Conservation (phyloP, 179 eudicot genomes). For the Heliamphora pulchella region DNA sequence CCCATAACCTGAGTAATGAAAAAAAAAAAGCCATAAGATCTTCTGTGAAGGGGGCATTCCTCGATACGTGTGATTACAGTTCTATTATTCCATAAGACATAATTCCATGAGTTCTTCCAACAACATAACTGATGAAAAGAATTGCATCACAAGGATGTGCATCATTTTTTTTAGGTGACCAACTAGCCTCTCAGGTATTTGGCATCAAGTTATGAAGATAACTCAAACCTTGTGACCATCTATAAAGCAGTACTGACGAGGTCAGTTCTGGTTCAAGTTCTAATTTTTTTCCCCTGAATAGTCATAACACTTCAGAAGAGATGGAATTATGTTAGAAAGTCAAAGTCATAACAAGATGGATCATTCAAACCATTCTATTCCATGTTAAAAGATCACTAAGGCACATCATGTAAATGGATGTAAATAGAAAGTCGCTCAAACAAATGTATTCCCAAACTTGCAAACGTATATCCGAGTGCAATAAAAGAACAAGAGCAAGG, state of each 20-base stretch:
- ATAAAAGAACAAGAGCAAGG: too few species aligned
- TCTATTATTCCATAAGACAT: neutral
- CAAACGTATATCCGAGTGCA: too few species aligned
- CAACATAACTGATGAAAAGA: neutral
- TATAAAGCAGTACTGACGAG: neutral
- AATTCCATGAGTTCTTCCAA: neutral
- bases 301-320: neutral
- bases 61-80: neutral
- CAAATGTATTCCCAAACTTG: too few species aligned
- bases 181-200: neutral
- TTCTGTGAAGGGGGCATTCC: neutral
- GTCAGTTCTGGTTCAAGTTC: neutral
- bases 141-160: neutral
- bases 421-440: too few species aligned
- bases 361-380: too few species aligned
- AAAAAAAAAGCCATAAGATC: neutral
- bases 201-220: neutral
- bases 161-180: neutral
- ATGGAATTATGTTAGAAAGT: neutral
- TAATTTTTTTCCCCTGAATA: neutral
- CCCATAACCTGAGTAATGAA: conserved; percentile 68
- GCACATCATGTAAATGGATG: too few species aligned
- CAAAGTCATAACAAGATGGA: too few species aligned
- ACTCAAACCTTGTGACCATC: neutral
- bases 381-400: too few species aligned